Evolutionary conservation across 331 rosid genomes (phyloP).

Genomic region (Malus hybrid): DNA sequence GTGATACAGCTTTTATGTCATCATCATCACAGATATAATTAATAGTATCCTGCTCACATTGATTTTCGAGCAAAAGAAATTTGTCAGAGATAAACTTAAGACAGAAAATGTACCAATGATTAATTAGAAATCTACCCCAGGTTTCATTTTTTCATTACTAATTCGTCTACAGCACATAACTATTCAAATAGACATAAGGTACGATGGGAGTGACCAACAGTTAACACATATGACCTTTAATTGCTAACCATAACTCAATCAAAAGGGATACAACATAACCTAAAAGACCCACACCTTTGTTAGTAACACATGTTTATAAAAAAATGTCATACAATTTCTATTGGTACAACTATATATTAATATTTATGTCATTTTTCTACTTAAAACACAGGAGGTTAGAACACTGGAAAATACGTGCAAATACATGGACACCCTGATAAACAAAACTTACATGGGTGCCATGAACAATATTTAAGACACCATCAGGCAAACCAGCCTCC

Average conservation of each 20-base stretch:
- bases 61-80: not conserved
- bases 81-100: not conserved
- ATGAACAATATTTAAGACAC: conserved; percentile 58
- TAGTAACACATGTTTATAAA: not conserved
- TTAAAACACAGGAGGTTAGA: not conserved
- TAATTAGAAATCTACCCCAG: not conserved
- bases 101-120: not conserved
- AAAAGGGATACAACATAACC: not conserved
- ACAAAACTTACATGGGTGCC: conserved; percentile 46
- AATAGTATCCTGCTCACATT: conserved; percentile 40
- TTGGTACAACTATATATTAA: not conserved
- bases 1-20: conserved; percentile 53
- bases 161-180: not conserved
- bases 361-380: not conserved
- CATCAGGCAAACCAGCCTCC: conserved; percentile 70
- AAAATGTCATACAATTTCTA: too few species aligned
- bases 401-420: not conserved
- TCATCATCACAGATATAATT: conserved; percentile 53
- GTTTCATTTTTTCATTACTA: not conserved
- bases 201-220: not conserved
- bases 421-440: not conserved
- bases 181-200: not conserved
- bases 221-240: not conserved
- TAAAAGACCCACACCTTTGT: not conserved
- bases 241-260: not conserved